These are phyloP conservation scores for Hymenoscyphus occultus DNA, from an alignment of 2,329 filamentous ascomycete genomes.

Conservation along the genomic window DNA sequence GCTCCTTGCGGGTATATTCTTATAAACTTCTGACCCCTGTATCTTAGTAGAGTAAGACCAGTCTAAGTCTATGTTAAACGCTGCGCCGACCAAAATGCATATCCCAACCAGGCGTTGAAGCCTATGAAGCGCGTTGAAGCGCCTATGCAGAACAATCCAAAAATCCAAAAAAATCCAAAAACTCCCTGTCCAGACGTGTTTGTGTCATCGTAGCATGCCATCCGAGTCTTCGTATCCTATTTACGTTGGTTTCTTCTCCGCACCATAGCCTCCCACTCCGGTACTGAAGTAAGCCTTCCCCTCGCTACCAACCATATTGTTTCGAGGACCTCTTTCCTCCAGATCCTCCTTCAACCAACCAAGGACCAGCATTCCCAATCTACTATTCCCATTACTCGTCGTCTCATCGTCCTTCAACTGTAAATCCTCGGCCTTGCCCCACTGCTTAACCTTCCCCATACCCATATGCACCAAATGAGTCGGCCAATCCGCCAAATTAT, in stretches of 20 bases:
- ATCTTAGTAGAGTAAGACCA: slow-evolving; percentile 16
- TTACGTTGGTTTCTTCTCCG: slow-evolving; percentile 1
- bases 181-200: background rate
- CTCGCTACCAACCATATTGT: slow-evolving; percentile 38
- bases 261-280: slow-evolving; percentile 62
- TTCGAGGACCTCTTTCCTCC: slow-evolving; percentile 73
- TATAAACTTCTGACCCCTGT: slow-evolving; percentile 19
- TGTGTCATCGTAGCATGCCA: background rate
- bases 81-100: slow-evolving; percentile 21
- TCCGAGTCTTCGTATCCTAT: background rate
- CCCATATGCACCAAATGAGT: slow-evolving; percentile 97
- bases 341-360: slow-evolving; percentile 83
- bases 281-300: slow-evolving; percentile 51
- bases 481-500: slow-evolving; percentile 92
- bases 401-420: slow-evolving; percentile 41
- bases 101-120: slow-evolving; percentile 31
- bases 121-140: slow-evolving; percentile 39
- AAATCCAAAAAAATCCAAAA: slow-evolving; percentile 7
- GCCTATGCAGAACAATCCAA: slow-evolving; percentile 3
- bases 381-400: slow-evolving; percentile 66
- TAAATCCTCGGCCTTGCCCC: slow-evolving; percentile 71
- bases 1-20: slow-evolving; percentile 57
- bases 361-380: slow-evolving; percentile 82
- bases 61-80: slow-evolving; percentile 33
- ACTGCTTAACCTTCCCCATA: slow-evolving; percentile 81